Percentiles rank a stretch among this genome's conserved stretches.
Conservation (phyloP, 2,329 filamentous ascomycete species). For the Fusarium cicatricum region DNA sequence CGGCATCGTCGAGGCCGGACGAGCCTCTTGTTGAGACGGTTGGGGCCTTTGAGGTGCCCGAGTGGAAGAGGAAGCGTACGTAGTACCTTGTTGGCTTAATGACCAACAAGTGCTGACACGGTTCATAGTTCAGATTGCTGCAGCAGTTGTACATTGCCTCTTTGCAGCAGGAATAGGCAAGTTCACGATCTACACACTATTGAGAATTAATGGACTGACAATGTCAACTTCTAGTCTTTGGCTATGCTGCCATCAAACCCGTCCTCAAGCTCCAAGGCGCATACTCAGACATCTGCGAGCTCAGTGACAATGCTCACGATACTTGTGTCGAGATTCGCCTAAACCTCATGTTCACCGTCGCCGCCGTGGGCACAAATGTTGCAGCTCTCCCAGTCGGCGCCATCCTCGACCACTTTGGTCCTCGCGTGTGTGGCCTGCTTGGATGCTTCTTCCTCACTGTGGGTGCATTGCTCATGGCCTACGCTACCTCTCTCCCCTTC, state of each 20-base stretch:
- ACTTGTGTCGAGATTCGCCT: conserved; percentile 66
- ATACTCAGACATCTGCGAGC: conserved; percentile 69
- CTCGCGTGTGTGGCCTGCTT: conserved; percentile 76
- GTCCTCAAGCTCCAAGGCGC: conserved; percentile 77
- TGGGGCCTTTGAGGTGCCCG: conserved; percentile 62
- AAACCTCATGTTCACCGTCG: conserved; percentile 93
- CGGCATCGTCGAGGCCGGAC: conserved; percentile 50
- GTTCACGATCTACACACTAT: neutral
- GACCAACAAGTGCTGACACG: conserved; percentile 9
- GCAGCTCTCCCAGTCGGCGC: conserved; percentile 86
- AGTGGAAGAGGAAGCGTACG: conserved; percentile 63
- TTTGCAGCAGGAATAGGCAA: conserved; percentile 73
- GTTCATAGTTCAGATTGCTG: conserved; percentile 41
- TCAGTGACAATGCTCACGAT: conserved; percentile 34
- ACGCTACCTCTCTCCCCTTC: conserved; percentile 64
- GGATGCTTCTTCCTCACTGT: conserved; percentile 71
- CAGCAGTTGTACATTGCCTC: conserved; percentile 61
- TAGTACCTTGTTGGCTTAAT: neutral
- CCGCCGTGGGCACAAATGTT: conserved; percentile 87
- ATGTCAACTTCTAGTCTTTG: conserved; percentile 66
- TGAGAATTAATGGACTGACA: neutral
- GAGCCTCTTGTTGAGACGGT: conserved; percentile 53
- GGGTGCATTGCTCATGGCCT: conserved; percentile 78
- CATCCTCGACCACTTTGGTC: conserved; percentile 83
- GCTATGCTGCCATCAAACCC: conserved; percentile 85